These are phyloP conservation scores for Rhizopogon vulgaris DNA, from an alignment of 768 basidiomycete genomes.

Conservation along the genomic window DNA sequence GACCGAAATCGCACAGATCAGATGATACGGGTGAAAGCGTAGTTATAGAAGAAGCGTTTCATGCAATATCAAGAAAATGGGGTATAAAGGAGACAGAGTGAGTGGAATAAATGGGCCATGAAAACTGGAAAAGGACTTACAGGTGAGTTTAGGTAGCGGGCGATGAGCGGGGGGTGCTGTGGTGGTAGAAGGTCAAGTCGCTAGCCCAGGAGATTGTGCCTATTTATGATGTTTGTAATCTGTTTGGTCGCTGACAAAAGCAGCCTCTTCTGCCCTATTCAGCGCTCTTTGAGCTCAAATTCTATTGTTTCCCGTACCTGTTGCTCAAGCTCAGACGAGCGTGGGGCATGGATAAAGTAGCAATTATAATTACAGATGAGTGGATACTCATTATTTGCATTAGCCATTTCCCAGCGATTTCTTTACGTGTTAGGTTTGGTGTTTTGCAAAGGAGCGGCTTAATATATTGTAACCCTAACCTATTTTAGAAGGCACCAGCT, in stretches of 20 bases:
- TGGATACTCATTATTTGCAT: no score
- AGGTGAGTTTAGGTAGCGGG: slow-evolving; percentile 2
- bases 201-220: slow-evolving; percentile 13
- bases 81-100: background rate
- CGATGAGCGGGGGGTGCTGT: slow-evolving; percentile 5
- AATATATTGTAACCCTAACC: no score
- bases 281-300: no score
- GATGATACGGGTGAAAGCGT: slow-evolving; percentile 8
- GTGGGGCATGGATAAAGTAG: no score
- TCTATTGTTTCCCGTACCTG: no score
- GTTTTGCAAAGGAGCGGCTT: no score
- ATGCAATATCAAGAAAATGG: background rate
- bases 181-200: slow-evolving; percentile 24
- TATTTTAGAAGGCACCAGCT: no score
- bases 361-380: no score
- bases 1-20: slow-evolving; percentile 34
- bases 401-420: no score
- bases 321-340: no score
- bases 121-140: slow-evolving; percentile 5
- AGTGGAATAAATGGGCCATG: no score
- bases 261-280: background rate
- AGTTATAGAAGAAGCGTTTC: background rate
- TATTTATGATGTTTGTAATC: slow-evolving; percentile 32
- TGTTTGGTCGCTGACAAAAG: slow-evolving; percentile 35
- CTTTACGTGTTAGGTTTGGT: no score